A percentile compares a stretch with the other conserved stretches of the same genome.
phyloP scores from a whole-genome alignment of 805 yeast genomes.

The Schwanniomyces sp. region DNA sequence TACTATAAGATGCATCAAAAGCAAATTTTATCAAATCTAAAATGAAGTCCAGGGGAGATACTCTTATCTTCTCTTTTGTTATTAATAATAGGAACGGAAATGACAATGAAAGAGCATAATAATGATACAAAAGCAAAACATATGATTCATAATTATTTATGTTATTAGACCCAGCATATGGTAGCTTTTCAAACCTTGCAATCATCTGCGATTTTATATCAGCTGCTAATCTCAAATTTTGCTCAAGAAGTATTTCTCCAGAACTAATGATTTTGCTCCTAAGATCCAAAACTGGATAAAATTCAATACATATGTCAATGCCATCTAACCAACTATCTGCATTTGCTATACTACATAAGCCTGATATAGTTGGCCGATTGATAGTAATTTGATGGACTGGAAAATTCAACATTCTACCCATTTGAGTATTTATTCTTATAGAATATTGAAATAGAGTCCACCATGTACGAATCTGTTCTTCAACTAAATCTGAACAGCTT shows the following conservation, averaged over 20 bases:
- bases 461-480: neutral
- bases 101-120: neutral
- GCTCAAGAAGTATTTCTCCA: neutral
- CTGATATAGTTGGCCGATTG: neutral
- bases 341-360: neutral
- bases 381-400: neutral
- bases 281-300: neutral
- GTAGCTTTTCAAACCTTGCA: neutral
- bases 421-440: slow-evolving; percentile 8
- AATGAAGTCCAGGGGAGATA: neutral
- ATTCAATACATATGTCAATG: neutral
- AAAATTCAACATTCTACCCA: slow-evolving; percentile 4
- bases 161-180: neutral
- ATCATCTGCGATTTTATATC: neutral
- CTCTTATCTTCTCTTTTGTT: neutral
- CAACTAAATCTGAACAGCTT: neutral
- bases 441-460: slow-evolving; percentile 17
- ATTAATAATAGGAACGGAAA: neutral
- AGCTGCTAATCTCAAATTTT: neutral
- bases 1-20: neutral
- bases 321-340: neutral
- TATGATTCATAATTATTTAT: neutral
- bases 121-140: neutral
- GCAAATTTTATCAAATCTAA: neutral
- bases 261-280: neutral